Base-by-base conservation (phyloP, 192 early-diverging fungal species). In the Backusella morwellensis region DNA sequence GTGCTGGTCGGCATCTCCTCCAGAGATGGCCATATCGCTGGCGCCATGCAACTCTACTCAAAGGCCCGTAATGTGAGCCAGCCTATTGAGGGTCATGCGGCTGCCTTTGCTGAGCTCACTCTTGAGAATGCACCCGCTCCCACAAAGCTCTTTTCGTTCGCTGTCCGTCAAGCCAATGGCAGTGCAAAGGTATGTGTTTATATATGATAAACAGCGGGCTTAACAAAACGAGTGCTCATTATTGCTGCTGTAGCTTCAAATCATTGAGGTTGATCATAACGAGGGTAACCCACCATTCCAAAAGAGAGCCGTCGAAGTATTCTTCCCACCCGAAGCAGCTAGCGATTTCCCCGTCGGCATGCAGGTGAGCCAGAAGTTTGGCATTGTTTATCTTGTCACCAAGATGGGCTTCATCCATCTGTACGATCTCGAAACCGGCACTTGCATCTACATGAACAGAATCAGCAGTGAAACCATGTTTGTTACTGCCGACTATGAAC, bases 391-490 rank as follows among this genome's bases (percentile, higher is more conserved):
- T 83, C 82, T 99, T 54, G 94, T 98, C 32, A 99, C 98, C 71
- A 99, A 99, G 88, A 97, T 94, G 81, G 98, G 98, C 9, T 99
- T 95, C 80, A 95, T 99, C 80, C 97, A 98, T 79, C 84, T 99
- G 29, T 98, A 97, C 83, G 98, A 99, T 79, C 86, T 99, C 38
- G 98, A 98, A 83, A 90, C 94, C 15, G 97, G 95, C 38, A 90
- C 92, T 26, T 97, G 96, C 85, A 92, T 99, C 68, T 99, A 96
- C 88, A 96, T 96, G 91, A 98, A 99, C 87, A 90, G 98, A 73
- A 98, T 98, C 78, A 95, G 93, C 80, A 94, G 94, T 23, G 98
- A 98, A 73, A 98, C 98, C 21, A 95, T 99, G 70, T 99, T 99
- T 92, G 94, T 96, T 17, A 97, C 97, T 73, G 91, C 96, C 67